Conservation (phyloP, 2,329 filamentous ascomycete species). For the Calonectria honghensis region DNA sequence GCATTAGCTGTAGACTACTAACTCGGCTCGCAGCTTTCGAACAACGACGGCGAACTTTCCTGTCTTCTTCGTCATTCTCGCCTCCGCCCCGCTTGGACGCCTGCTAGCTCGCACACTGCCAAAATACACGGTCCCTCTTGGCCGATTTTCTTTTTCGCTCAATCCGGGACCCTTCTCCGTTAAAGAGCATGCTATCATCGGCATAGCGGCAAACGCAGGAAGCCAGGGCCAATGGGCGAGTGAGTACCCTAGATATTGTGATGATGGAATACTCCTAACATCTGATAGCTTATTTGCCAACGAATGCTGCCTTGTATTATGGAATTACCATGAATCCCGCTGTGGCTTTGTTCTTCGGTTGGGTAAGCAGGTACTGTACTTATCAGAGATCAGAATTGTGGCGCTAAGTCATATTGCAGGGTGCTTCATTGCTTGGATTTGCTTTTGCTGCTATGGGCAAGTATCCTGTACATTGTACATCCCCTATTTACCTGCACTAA, state of each 20-base stretch:
- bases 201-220: constrained; percentile 73
- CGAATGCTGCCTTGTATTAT: constrained; percentile 68
- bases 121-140: constrained; percentile 68
- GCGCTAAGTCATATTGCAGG: not conserved
- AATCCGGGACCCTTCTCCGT: constrained; percentile 75
- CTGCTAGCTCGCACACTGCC: constrained; percentile 72
- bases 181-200: constrained; percentile 75
- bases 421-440: constrained; percentile 21
- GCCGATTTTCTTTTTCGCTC: constrained; percentile 68
- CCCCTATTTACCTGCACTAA: not conserved
- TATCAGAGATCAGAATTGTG: too few species aligned
- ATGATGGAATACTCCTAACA: not conserved
- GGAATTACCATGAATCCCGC: constrained; percentile 29
- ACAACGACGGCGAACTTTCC: constrained; percentile 76
- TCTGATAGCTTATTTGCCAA: constrained; percentile 70
- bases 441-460: constrained; percentile 26
- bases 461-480: too few species aligned
- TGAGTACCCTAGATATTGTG: constrained; percentile 66
- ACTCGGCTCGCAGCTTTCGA: constrained; percentile 67
- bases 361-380: not conserved
- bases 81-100: constrained; percentile 72
- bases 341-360: constrained; percentile 27
- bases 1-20: not conserved
- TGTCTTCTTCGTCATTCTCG: constrained; percentile 77
- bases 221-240: constrained; percentile 71